Percentiles rank a stretch among this genome's conserved stretches.
Evolutionary conservation across 352 stramenopile genomes (phyloP).

Genomic region (Phytopythium montanum): DNA sequence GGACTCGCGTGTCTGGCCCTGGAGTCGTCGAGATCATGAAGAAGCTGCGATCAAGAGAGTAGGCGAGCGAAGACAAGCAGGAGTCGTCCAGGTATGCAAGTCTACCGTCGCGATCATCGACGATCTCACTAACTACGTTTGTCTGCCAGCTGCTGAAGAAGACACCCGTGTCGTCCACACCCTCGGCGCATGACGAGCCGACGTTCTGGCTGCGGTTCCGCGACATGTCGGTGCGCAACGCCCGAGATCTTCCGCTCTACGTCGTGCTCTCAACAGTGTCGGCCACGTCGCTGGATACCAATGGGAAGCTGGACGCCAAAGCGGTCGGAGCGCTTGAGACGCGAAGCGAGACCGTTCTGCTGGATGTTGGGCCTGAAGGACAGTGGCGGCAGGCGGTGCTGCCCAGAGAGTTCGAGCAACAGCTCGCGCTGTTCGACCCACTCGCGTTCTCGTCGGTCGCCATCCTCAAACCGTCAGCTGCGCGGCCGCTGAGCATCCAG

Average conservation of each 20-base stretch:
- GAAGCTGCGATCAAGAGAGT: not conserved
- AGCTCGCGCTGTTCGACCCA: conserved; percentile 52
- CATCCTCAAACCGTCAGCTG: conserved; percentile 57
- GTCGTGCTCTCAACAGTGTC: conserved; percentile 45
- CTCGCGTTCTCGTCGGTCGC: conserved; percentile 42
- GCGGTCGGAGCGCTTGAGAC: conserved; percentile 33
- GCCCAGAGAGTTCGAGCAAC: conserved; percentile 44
- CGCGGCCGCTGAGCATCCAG: conserved; percentile 44
- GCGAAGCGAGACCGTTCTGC: conserved; percentile 38
- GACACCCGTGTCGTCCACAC: conserved; percentile 7
- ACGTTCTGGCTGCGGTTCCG: conserved; percentile 56
- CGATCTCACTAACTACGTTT: conserved; percentile 1
- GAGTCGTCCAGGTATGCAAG: not conserved
- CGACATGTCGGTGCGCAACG: conserved; percentile 49
- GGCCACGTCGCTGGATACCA: conserved; percentile 14
- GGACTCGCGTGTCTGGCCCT: not conserved
- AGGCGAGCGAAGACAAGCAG: not conserved
- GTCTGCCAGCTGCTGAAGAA: conserved; percentile 5
- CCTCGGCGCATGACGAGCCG: not conserved
- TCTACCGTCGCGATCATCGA: not conserved
- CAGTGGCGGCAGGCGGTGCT: conserved; percentile 59
- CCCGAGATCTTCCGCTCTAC: conserved; percentile 50
- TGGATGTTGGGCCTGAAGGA: conserved; percentile 57
- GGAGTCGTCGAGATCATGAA: not conserved
- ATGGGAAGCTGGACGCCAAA: conserved; percentile 20